Conservation (phyloP, 352 stramenopile species). For the Pythium grandisporangium region DNA sequence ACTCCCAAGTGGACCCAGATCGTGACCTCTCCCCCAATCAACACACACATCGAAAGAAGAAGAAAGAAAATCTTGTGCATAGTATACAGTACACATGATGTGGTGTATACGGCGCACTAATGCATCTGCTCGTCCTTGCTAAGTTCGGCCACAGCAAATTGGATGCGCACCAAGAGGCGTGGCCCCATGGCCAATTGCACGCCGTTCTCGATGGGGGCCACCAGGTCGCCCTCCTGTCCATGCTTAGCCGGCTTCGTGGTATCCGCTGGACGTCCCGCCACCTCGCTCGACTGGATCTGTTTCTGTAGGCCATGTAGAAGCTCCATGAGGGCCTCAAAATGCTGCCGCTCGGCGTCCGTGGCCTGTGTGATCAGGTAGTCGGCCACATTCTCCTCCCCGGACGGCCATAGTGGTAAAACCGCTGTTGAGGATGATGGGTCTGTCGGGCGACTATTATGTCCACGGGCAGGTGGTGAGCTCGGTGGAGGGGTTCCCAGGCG, state of each 20-base stretch:
- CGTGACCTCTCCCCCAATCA: too few species aligned
- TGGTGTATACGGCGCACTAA: too few species aligned
- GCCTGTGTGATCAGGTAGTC: slow-evolving; percentile 47
- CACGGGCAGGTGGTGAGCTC: too few species aligned
- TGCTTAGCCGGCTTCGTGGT: neutral
- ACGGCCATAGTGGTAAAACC: too few species aligned
- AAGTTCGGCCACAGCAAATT: slow-evolving; percentile 18
- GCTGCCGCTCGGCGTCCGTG: slow-evolving; percentile 21
- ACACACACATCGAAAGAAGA: too few species aligned
- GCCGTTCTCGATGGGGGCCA: slow-evolving; percentile 21
- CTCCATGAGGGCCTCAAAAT: slow-evolving; percentile 56
- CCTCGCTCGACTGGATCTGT: slow-evolving; percentile 1
- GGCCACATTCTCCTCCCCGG: too few species aligned
- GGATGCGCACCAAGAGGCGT: slow-evolving; percentile 33
- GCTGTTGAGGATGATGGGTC: neutral
- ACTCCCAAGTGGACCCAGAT: too few species aligned
- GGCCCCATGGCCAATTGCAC: slow-evolving; percentile 22
- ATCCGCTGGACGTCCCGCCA: neutral
- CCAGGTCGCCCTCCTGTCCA: neutral
- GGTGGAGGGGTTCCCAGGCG: too few species aligned
- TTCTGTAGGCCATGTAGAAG: slow-evolving; percentile 31
- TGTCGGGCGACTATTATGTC: neutral
- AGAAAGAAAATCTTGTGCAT: too few species aligned
- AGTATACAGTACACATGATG: too few species aligned
- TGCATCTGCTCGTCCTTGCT: too few species aligned